Conservation (phyloP, 1,284 basidiomycete species). For the Pyrrhoderma lamaoense region DNA sequence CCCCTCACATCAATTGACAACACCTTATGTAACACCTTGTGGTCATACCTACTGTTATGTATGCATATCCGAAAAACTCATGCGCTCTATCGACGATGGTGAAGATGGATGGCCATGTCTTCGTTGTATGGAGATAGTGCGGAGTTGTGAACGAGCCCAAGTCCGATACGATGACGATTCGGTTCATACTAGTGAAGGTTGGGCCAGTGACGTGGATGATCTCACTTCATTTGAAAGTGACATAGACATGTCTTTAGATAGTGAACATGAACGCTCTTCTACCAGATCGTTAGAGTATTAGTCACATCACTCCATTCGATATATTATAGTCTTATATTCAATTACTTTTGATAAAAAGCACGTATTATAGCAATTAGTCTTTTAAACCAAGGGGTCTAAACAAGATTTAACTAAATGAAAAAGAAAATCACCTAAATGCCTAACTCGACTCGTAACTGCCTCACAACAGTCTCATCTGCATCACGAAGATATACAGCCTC, state of each 20-base stretch:
- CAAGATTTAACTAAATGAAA: too few relatives aligned
- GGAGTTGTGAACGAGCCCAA: slow-evolving; percentile 43
- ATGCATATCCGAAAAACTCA: slow-evolving; percentile 76
- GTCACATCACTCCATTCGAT: too few relatives aligned
- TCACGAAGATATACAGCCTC: slow-evolving; percentile 52
- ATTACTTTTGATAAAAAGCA: too few relatives aligned
- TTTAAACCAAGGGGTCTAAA: too few relatives aligned
- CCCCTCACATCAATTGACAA: slow-evolving; percentile 60
- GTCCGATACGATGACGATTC: slow-evolving; percentile 15
- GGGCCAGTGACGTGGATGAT: slow-evolving; percentile 15
- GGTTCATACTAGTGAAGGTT: slow-evolving; percentile 14
- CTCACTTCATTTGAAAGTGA: slow-evolving; percentile 15
- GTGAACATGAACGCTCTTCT: neutral
- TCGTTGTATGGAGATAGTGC: slow-evolving; percentile 60
- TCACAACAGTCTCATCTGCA: slow-evolving; percentile 61
- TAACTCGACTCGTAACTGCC: slow-evolving; percentile 45
- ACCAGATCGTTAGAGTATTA: neutral
- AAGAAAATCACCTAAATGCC: too few relatives aligned
- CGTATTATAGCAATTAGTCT: too few relatives aligned
- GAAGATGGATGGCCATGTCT: slow-evolving; percentile 73
- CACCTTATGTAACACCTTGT: slow-evolving; percentile 69
- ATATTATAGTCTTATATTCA: too few relatives aligned
- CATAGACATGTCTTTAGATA: slow-evolving; percentile 5
- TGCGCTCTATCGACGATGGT: slow-evolving; percentile 61
- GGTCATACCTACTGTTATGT: slow-evolving; percentile 84